A percentile compares a stretch with the other conserved stretches of the same genome.
phyloP scores from a whole-genome alignment of 2,329 filamentous ascomycete genomes.

The Calonectria pseudoreteaudii region DNA sequence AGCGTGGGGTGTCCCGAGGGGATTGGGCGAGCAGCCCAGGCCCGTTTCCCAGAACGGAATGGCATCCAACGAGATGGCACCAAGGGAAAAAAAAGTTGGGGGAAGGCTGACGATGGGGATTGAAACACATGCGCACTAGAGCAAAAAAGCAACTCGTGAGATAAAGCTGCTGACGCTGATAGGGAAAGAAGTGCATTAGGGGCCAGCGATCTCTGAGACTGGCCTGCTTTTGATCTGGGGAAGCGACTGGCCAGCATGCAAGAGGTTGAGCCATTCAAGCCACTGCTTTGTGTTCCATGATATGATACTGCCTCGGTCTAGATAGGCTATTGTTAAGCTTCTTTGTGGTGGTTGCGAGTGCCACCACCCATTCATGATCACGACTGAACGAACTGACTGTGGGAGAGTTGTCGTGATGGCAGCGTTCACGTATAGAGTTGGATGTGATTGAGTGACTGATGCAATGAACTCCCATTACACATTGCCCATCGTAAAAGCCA shows the following conservation, averaged over 20 bases:
- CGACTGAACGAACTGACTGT: neutral
- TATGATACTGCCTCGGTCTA: constrained; percentile 1
- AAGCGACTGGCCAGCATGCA: constrained; percentile 10
- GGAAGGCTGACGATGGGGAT: constrained; percentile 1
- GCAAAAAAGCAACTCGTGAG: constrained; percentile 1
- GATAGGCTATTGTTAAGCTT: neutral
- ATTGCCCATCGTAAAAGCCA: constrained; percentile 21
- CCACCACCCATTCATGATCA: neutral
- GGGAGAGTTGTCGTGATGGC: neutral
- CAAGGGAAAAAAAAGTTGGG: constrained; percentile 5
- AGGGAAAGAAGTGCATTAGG: neutral
- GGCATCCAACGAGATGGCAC: neutral
- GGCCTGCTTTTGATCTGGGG: constrained; percentile 10
- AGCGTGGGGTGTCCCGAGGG: constrained; percentile 20
- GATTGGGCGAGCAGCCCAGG: neutral
- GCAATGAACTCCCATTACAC: constrained; percentile 21
- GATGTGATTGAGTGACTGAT: neutral
- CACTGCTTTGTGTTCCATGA: constrained; percentile 7
- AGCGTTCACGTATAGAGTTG: neutral
- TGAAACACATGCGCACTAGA: constrained; percentile 4
- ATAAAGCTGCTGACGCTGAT: constrained; percentile 16
- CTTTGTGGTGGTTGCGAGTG: constrained; percentile 2
- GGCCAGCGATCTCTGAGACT: neutral
- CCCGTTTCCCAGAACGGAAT: neutral
- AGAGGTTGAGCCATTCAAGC: neutral